A percentile compares a stretch with the other conserved stretches of the same genome.
These are phyloP conservation scores for Nepenthes mirabilis DNA, from an alignment of 148 eudicot species.

Conservation along the genomic window DNA sequence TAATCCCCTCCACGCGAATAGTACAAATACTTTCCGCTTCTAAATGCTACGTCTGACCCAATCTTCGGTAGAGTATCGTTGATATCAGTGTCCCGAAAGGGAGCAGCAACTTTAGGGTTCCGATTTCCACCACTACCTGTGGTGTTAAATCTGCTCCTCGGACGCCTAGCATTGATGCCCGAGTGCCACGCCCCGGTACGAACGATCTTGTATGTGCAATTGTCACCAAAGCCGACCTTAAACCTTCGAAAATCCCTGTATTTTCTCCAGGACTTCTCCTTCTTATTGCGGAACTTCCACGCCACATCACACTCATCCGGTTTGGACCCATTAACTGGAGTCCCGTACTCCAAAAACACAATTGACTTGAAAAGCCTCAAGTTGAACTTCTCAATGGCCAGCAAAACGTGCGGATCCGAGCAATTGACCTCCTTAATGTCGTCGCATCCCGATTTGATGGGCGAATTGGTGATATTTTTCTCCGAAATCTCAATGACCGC, in stretches of 20 bases:
- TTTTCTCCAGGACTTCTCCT: constrained; percentile 83
- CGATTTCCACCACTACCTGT: constrained; percentile 11
- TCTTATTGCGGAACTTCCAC: constrained; percentile 82
- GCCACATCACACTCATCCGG: constrained; percentile 76
- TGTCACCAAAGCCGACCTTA: constrained; percentile 47
- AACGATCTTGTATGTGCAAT: constrained; percentile 53
- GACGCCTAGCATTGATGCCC: constrained; percentile 70
- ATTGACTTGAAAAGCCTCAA: constrained; percentile 55
- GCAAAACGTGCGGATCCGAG: constrained; percentile 60
- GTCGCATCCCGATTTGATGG: constrained; percentile 29
- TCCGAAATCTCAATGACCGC: constrained; percentile 37
- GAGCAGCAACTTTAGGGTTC: constrained; percentile 18
- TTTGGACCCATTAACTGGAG: constrained; percentile 64
- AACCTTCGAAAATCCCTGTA: constrained; percentile 89
- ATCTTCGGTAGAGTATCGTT: constrained; percentile 72
- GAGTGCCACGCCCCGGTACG: constrained; percentile 85
- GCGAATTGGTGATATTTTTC: constrained; percentile 17
- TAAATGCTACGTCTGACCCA: constrained; percentile 42
- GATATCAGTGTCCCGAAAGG: constrained; percentile 50
- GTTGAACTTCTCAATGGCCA: constrained; percentile 68
- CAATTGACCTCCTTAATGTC: constrained; percentile 49
- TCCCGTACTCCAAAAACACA: constrained; percentile 49
- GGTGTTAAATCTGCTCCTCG: constrained; percentile 25
- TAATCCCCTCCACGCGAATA: constrained; percentile 96
- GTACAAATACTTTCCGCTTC: constrained; percentile 71